Evolutionary conservation across 1,139 yeast species (phyloP).

Genomic region (Kodamaea suecica): DNA sequence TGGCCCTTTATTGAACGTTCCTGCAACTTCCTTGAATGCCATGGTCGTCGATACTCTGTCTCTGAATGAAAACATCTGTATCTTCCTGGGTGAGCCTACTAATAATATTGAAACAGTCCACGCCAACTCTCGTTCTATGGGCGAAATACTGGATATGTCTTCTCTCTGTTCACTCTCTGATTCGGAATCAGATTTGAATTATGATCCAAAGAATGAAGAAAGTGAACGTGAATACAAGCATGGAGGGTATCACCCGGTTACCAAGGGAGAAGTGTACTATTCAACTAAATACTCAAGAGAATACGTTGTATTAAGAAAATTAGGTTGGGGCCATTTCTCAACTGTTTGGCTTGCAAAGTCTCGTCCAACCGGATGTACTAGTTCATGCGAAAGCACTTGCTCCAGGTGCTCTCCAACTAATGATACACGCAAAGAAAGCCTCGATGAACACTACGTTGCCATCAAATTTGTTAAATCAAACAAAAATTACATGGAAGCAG

Average conservation of each 20-base stretch:
- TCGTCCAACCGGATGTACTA: constrained; percentile 2
- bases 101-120: too few species aligned
- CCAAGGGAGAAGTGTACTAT: constrained; percentile 69
- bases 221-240: constrained; percentile 65
- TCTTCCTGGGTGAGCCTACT: too few species aligned
- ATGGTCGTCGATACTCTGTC: constrained; percentile 1
- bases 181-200: constrained; percentile 26
- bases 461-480: constrained; percentile 81
- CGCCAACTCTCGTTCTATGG: too few species aligned
- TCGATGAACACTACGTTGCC: constrained; percentile 52
- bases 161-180: constrained; percentile 14
- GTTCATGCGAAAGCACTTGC: too few species aligned
- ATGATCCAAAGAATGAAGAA: constrained; percentile 57
- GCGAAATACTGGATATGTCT: background rate
- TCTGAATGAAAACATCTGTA: too few species aligned
- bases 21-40: constrained; percentile 4
- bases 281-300: constrained; percentile 30
- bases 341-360: constrained; percentile 79
- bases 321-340: constrained; percentile 92
- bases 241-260: constrained; percentile 89
- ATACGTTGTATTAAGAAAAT: constrained; percentile 68
- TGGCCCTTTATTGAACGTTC: constrained; percentile 4
- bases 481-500: constrained; percentile 76
- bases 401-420: too few species aligned
- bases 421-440: background rate